Evolutionary conservation across 1,284 basidiomycete species (phyloP).

Genomic region (Ceraceosorus guamensis): DNA sequence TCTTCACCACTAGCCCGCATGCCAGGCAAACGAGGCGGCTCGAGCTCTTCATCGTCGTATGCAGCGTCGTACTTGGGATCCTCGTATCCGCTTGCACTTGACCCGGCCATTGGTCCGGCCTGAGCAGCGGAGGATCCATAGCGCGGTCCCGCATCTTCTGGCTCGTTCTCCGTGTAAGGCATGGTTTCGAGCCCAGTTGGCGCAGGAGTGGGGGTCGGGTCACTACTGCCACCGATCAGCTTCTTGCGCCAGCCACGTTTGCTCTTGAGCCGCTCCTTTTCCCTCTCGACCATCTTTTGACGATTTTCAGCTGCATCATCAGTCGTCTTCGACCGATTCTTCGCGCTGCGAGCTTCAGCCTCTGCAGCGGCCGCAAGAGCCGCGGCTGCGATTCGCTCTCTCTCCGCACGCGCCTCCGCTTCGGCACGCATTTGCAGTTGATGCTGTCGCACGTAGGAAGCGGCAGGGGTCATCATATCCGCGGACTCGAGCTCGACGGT

Average conservation of each 20-base stretch:
- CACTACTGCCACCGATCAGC: constrained; percentile 46
- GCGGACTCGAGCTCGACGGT: constrained; percentile 71
- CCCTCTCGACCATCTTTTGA: constrained; percentile 52
- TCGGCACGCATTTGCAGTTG: constrained; percentile 58
- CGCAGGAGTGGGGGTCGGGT: not conserved
- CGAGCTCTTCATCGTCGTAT: constrained; percentile 62
- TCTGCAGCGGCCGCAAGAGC: constrained; percentile 3
- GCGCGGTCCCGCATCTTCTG: not conserved
- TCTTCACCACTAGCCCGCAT: constrained; percentile 42
- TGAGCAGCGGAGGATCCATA: not conserved
- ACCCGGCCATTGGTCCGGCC: not conserved
- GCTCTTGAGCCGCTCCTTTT: constrained; percentile 48
- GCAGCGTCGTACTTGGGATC: constrained; percentile 57
- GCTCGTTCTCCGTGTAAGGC: constrained; percentile 14
- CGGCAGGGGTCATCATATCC: constrained; percentile 80
- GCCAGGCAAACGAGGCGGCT: constrained; percentile 58
- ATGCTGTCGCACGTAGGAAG: constrained; percentile 81
- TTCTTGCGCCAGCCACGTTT: constrained; percentile 45
- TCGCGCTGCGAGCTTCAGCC: constrained; percentile 19
- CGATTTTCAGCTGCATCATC: constrained; percentile 46
- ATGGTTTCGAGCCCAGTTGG: constrained; percentile 35
- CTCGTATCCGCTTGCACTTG: constrained; percentile 1
- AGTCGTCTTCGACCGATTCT: constrained; percentile 51
- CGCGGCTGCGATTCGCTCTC: constrained; percentile 46
- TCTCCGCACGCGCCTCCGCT: constrained; percentile 40